phyloP scores from a whole-genome alignment of 306 rosid genomes.

The Phaseolus lunatus region DNA sequence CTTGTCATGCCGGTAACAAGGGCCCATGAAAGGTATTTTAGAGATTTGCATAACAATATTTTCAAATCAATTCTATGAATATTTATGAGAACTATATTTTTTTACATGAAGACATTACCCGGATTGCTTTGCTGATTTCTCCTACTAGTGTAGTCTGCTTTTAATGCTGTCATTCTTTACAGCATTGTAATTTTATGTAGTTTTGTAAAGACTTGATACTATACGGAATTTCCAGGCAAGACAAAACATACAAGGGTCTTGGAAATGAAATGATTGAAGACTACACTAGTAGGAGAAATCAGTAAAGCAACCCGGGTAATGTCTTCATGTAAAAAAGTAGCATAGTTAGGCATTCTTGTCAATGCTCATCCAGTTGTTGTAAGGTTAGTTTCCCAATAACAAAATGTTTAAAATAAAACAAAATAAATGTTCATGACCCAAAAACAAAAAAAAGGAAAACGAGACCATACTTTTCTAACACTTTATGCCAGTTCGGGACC shows the following conservation, averaged over 20 bases:
- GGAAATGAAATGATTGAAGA: constrained; percentile 13
- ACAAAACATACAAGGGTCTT: not conserved
- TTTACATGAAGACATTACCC: too few species aligned
- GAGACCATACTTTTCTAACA: not conserved
- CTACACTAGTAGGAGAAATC: constrained; percentile 9
- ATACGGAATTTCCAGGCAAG: constrained; percentile 4
- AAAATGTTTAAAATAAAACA: not conserved
- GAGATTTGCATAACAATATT: not conserved
- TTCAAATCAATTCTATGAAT: not conserved
- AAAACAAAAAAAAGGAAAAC: not conserved
- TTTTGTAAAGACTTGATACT: not conserved
- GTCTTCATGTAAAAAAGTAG: constrained; percentile 11
- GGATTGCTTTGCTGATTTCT: too few species aligned
- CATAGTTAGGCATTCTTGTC: constrained; percentile 34
- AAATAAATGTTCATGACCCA: constrained; percentile 23
- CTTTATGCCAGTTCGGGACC: constrained; percentile 69
- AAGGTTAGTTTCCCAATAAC: constrained; percentile 17
- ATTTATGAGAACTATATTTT: not conserved
- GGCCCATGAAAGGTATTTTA: not conserved
- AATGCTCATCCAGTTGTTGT: not conserved
- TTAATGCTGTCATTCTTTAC: not conserved
- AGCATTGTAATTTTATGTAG: not conserved
- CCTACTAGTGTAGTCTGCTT: too few species aligned
- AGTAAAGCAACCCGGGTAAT: not conserved
- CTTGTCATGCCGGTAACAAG: not conserved